phyloP scores from a whole-genome alignment of 257 asterid genomes.

The Plantago major region DNA sequence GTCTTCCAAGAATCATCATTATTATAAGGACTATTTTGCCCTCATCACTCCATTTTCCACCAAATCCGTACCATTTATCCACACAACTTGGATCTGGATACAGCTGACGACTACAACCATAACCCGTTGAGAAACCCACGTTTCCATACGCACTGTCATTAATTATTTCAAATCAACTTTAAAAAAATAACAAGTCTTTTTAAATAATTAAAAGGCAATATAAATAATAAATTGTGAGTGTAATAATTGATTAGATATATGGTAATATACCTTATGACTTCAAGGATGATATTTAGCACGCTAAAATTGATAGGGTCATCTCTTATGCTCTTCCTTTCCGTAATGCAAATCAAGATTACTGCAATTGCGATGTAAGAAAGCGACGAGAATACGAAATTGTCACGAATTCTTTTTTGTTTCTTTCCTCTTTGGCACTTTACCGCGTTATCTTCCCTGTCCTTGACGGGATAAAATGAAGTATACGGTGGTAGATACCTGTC shows the following conservation, averaged over 20 bases:
- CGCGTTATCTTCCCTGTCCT: constrained; percentile 9
- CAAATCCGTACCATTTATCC: constrained; percentile 52
- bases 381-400: constrained; percentile 50
- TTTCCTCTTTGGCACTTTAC: constrained; percentile 2
- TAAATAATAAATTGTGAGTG: too few species aligned
- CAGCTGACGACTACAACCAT: constrained; percentile 49
- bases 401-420: constrained; percentile 18
- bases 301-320: constrained; percentile 71
- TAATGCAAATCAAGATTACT: constrained; percentile 51
- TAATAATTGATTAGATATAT: too few species aligned
- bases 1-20: constrained; percentile 64
- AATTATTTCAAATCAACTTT: too few species aligned
- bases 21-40: constrained; percentile 53
- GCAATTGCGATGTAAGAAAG: constrained; percentile 50
- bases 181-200: too few species aligned
- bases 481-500: constrained; percentile 81
- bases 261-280: constrained; percentile 70
- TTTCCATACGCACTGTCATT: constrained; percentile 80
- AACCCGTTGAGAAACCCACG: constrained; percentile 78
- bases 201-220: too few species aligned
- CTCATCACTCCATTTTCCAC: constrained; percentile 70
- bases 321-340: constrained; percentile 44
- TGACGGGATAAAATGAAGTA: constrained; percentile 48
- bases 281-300: constrained; percentile 49
- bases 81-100: constrained; percentile 43